Evolutionary conservation across 768 basidiomycete genomes (phyloP), one percentile per base, ranked within the genome.

Genomic region (Boletus vermiculosoides): DNA sequence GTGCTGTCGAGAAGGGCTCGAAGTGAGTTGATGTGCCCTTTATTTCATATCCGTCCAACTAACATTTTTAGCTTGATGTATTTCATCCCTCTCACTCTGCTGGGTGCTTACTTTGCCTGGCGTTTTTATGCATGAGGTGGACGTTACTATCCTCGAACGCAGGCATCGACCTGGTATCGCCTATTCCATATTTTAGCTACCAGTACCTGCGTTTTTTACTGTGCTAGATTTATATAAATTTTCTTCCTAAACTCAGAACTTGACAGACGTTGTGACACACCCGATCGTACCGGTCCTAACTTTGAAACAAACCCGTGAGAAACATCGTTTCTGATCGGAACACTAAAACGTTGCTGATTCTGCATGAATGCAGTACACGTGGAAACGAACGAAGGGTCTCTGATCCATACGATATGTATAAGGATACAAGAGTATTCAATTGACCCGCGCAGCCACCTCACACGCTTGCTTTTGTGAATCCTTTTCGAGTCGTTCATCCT

Each of bases 101-200:
- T 96, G 45, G 90, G 83, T 59, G 94, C 82, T 48, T 95, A 93
- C 84, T 89, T 96, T 64, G 94, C 85, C 47, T 96, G 86, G 85
- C 83, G 92, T 60, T 86, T 80, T 74, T 92, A 92, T 73, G 71
- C 59, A 59, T 71, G 58, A 73, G 52, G 28, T 39, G 37, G 49
- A 34, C 13, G 10, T 20, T 23, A 30, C 20, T 12, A 20, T 47
- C 13, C 7, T 48, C 13, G 18, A 28, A 33, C 20, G 18, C 45
- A 59, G 45, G 25, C 22, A 47, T 49, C 30, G 49, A 36, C 36
- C 2, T 37, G 50, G 45, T 55, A 33, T 30, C 28, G 28, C 20
- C 30, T 52, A 50, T n/a, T 46, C 16, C 50, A 57, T 70, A 56
- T 40, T 45, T 55, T 61, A 58, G 54, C 45, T 22, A 23, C 39